These are phyloP conservation scores for Macrotyloma uniflorum DNA, from an alignment of 306 rosid species.

Conservation along the genomic window DNA sequence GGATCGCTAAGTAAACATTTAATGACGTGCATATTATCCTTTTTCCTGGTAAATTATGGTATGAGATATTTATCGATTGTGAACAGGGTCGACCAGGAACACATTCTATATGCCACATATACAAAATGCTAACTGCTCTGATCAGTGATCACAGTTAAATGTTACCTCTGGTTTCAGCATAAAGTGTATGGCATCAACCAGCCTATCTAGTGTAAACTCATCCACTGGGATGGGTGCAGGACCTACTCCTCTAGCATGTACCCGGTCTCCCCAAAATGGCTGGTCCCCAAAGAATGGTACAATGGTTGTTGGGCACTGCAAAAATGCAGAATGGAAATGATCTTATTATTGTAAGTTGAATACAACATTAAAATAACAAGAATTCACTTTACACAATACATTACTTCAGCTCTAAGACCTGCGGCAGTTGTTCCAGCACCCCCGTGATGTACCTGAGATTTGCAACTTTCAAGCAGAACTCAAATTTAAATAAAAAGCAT, in stretches of 20 bases:
- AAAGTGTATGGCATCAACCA: constrained; percentile 73
- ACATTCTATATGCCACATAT: constrained; percentile 11
- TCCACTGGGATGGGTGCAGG: constrained; percentile 83
- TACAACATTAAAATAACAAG: neutral
- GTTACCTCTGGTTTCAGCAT: constrained; percentile 89
- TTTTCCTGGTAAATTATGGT: constrained; percentile 13
- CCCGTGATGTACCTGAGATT: constrained; percentile 91
- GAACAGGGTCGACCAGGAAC: constrained; percentile 13
- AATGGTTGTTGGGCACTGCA: constrained; percentile 89
- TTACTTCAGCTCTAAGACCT: constrained; percentile 94
- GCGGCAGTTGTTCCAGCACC: constrained; percentile 99
- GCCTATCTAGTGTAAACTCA: constrained; percentile 64
- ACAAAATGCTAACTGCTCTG: constrained; percentile 11
- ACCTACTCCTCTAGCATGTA: constrained; percentile 84
- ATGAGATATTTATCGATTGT: neutral
- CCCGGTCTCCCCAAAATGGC: constrained; percentile 95
- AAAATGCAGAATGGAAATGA: constrained; percentile 25
- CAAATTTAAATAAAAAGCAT: constrained; percentile 10
- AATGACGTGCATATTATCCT: neutral
- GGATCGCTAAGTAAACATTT: neutral
- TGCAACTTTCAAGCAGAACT: constrained; percentile 32
- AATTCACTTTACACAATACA: constrained; percentile 6
- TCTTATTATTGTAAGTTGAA: constrained; percentile 10
- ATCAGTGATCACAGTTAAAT: constrained; percentile 7
- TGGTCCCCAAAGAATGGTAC: constrained; percentile 98